Evolutionary conservation across 2,329 filamentous ascomycete genomes (phyloP), one percentile per base, ranked within the genome.

Genomic region (Ceratocystis albifundus): DNA sequence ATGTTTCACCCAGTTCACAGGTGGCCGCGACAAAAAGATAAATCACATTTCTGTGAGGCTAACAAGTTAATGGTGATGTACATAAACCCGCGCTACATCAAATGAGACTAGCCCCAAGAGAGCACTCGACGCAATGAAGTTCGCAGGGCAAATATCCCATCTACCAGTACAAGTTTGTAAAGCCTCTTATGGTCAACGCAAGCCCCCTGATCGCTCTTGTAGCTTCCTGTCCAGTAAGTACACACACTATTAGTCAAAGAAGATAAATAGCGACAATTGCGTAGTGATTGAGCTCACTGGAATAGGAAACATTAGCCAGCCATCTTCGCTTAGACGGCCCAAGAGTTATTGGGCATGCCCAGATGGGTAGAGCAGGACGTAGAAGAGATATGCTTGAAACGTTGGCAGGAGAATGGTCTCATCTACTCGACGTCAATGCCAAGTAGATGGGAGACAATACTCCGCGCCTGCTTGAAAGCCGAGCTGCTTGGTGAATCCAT

Each of bases 51-150:
- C 8, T 25, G 48, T 12, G 8, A 53, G 48, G 10, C 20, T n/a
- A 22, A 10, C 17, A 10, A 53, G 10, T n/a, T 48, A 22, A 28
- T 28, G 22, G 48, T 3, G 48, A 53, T 25, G 20, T 53, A 10
- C 48, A 53, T 53, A 8, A 22, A 53, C 48, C 48, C 48, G 48
- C 48, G 48, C 48, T 53, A 53, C 48, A 53, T 53, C 48, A 28
- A 53, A 20, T 53, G 48, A 53, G 48, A 53, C 48, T 25, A 25
- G 20, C 48, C 48, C 48, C 48, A 15, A 25, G 8, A 28, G 48
- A 15, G 20, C 48, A 25, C 28, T 28, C 4, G 5, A 12, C 22
- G 3, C 22, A 53, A 10, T 53, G 48, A 53, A 53, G 48, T 53
- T 53, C 48, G 48, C 48, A 53, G 48, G 48, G 48, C 22, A 15